These are phyloP conservation scores for Earliella scabrosa DNA, from an alignment of 1,284 basidiomycete genomes.

Conservation along the genomic window DNA sequence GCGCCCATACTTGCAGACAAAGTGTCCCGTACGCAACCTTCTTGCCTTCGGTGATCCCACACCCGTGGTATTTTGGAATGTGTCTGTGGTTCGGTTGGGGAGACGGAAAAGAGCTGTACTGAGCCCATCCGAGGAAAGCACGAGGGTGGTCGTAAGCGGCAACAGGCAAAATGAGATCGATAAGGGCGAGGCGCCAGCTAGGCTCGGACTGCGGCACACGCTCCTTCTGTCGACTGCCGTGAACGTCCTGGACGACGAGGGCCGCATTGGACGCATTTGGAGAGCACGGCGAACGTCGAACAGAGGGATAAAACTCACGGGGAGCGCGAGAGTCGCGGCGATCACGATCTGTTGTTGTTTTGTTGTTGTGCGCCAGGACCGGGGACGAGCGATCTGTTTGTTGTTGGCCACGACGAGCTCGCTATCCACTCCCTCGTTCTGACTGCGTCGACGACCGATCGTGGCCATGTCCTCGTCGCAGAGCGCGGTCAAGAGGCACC, in stretches of 20 bases:
- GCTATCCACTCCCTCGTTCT: slow-evolving; percentile 7
- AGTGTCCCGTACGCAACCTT: no score
- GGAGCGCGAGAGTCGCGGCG: neutral
- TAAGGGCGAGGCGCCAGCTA: slow-evolving; percentile 16
- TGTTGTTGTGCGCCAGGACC: slow-evolving; percentile 7
- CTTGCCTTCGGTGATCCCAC: neutral
- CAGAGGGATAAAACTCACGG: neutral
- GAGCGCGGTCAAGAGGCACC: slow-evolving; percentile 39
- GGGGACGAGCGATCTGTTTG: neutral
- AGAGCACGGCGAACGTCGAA: neutral
- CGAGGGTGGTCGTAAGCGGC: neutral
- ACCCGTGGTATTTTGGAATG: neutral
- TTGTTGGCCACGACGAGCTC: slow-evolving; percentile 23
- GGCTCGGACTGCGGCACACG: neutral
- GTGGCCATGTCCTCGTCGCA: slow-evolving; percentile 36
- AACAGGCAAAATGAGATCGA: slow-evolving; percentile 23
- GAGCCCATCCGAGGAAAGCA: slow-evolving; percentile 2
- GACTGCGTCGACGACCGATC: slow-evolving; percentile 7
- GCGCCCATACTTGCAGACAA: no score
- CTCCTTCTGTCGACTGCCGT: slow-evolving; percentile 12
- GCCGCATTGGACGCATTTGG: slow-evolving; percentile 12
- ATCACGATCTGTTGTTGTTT: slow-evolving; percentile 20
- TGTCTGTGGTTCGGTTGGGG: neutral
- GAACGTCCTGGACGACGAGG: slow-evolving; percentile 10
- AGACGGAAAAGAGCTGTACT: neutral